Evolutionary conservation across 305 asterid species (phyloP).

Genomic region (Fraxinus albicans): DNA sequence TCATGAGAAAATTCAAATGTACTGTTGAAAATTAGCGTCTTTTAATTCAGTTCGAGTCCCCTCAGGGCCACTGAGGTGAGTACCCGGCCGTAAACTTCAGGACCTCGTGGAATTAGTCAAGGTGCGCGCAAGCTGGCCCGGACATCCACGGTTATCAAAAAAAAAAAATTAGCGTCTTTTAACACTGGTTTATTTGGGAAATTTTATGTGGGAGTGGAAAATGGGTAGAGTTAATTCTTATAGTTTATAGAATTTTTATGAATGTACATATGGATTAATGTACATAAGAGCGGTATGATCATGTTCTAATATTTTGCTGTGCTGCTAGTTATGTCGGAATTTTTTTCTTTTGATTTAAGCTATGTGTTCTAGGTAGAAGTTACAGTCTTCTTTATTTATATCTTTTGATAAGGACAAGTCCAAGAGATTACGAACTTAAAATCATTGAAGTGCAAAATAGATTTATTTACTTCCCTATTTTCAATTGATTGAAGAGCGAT

Average conservation of each 20-base stretch:
- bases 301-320: not conserved
- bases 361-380: conserved; percentile 6
- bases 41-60: too few species aligned
- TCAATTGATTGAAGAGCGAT: not conserved
- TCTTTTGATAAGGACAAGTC: not conserved
- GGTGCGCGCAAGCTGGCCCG: too few species aligned
- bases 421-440: not conserved
- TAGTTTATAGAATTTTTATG: not conserved
- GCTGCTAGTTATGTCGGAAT: not conserved
- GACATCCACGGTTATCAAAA: too few species aligned
- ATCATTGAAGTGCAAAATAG: not conserved
- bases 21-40: too few species aligned
- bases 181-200: not conserved
- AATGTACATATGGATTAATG: not conserved
- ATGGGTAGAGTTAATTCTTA: not conserved
- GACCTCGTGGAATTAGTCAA: too few species aligned
- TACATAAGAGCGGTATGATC: not conserved
- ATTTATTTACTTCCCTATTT: not conserved
- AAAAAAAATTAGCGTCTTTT: too few species aligned
- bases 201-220: not conserved
- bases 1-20: not conserved
- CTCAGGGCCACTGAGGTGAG: too few species aligned
- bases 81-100: too few species aligned
- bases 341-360: not conserved
- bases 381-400: not conserved